Evolutionary conservation across 2,329 filamentous ascomycete species (phyloP), one percentile per base, ranked within the genome.

Genomic region (Cladosporium austrohemisphaericum): DNA sequence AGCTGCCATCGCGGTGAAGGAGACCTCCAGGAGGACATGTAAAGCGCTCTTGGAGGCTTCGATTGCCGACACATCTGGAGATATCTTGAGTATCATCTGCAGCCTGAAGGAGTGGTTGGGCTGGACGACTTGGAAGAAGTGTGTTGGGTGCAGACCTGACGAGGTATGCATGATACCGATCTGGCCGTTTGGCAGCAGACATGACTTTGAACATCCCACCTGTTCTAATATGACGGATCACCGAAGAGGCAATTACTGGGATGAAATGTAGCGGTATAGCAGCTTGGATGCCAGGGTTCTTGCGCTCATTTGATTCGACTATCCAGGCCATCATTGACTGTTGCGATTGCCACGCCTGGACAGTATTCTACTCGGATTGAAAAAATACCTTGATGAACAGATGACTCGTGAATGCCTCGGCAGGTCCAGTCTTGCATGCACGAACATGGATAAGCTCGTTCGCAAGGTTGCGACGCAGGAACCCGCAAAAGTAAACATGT

Each of bases 111-210:
- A 67, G 71, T 76, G 75, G 50, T 68, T 86, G 2, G 69, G 71
- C 5, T 86, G 83, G 83, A 73, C 78, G 3, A 72, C 66, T 0
- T 85, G 80, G 80, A 82, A 79, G 56, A 70, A 75, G 41, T 80
- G 79, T 44, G 67, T 70, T 5, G 69, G 71, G 1, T 85, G 83
- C 58, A 63, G 57, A 0, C 68, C 71, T 6, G 71, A 78, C 36
- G 75, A 85, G 62, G 63, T 82, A 2, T 81, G 81, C 53, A 74
- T 79, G 37, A 69, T 84, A n/a, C 80, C 80, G 1, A 82, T 85
- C 59, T 85, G 81, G 81, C 82, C 81, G 0, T 69, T 75, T 60
- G 81, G 81, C 0, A 70, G 65, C 0, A 58, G 66, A 0, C 71
- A 79, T 20, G 81, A 85, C 58, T 78, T 81, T 56, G 71, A 69